These are phyloP conservation scores for Suillus decipiens DNA, from an alignment of 768 basidiomycete genomes.

Conservation along the genomic window DNA sequence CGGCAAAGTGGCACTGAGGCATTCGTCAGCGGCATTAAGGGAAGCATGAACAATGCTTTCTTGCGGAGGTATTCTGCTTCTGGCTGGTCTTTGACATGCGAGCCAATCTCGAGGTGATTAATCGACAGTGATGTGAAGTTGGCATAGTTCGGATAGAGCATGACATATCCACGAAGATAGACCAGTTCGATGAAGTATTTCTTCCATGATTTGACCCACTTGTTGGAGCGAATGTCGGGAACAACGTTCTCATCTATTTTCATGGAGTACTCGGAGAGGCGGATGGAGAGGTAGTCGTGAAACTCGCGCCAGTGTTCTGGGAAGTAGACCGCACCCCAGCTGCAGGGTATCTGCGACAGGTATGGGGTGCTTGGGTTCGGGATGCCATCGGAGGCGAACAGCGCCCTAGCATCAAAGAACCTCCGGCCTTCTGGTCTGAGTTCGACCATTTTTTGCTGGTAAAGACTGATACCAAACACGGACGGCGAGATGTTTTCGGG, in stretches of 20 bases:
- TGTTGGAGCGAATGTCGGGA: constrained; percentile 75
- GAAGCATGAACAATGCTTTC: constrained; percentile 64
- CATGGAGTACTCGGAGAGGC: constrained; percentile 52
- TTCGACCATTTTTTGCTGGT: constrained; percentile 84
- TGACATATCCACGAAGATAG: constrained; percentile 79
- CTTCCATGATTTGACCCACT: constrained; percentile 86
- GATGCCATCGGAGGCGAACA: constrained; percentile 51
- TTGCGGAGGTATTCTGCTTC: constrained; percentile 50
- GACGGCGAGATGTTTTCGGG: constrained; percentile 39
- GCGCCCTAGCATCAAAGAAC: constrained; percentile 62
- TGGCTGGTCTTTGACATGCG: constrained; percentile 68
- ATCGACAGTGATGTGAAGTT: constrained; percentile 77
- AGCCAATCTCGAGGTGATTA: constrained; percentile 86
- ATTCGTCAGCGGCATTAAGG: constrained; percentile 55
- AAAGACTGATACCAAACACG: constrained; percentile 82
- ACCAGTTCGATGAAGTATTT: constrained; percentile 86
- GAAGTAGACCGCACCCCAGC: constrained; percentile 92
- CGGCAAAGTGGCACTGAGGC: constrained; percentile 17
- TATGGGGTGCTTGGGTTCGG: constrained; percentile 61
- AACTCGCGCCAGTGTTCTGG: constrained; percentile 89
- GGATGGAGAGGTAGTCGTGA: constrained; percentile 71
- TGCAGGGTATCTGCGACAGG: constrained; percentile 85
- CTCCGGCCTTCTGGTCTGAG: constrained; percentile 66
- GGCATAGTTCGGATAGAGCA: constrained; percentile 87
- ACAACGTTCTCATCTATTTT: constrained; percentile 52